Evolutionary conservation across 768 basidiomycete genomes (phyloP).

Genomic region (Tulasnella sp.): DNA sequence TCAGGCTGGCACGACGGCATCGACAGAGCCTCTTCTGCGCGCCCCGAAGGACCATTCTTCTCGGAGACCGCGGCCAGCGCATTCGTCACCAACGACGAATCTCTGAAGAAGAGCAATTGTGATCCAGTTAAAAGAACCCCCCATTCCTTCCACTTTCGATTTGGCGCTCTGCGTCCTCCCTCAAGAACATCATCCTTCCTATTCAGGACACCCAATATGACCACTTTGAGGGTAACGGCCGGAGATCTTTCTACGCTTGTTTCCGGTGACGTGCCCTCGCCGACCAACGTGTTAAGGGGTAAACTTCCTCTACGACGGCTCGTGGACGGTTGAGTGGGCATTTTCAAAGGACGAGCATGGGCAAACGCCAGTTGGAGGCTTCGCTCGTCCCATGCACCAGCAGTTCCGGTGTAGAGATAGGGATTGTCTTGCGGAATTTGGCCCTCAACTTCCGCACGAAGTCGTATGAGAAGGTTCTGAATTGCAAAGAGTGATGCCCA

Average conservation of each 20-base stretch:
- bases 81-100: conserved; percentile 42
- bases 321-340: conserved; percentile 32
- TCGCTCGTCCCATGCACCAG: conserved; percentile 55
- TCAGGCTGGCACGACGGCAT: conserved; percentile 50
- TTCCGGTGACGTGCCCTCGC: conserved; percentile 3
- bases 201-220: conserved; percentile 69
- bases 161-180: conserved; percentile 62
- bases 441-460: conserved; percentile 55
- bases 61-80: not conserved
- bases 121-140: conserved; percentile 80
- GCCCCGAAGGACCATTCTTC: not conserved
- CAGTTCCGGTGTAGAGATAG: conserved; percentile 53
- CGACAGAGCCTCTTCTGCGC: conserved; percentile 16
- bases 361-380: conserved; percentile 56
- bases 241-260: not conserved
- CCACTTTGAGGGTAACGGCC: conserved; percentile 44
- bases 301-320: not conserved
- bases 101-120: conserved; percentile 84
- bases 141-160: conserved; percentile 82
- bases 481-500: too few relatives aligned
- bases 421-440: conserved; percentile 53
- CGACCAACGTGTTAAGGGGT: conserved; percentile 4
- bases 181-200: conserved; percentile 67
- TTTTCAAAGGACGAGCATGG: conserved; percentile 46
- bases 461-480: conserved; percentile 55